Evolutionary conservation across 1,284 basidiomycete genomes (phyloP), one percentile per base, ranked within the genome.

Genomic region (Moesziomyces parantarcticus): DNA sequence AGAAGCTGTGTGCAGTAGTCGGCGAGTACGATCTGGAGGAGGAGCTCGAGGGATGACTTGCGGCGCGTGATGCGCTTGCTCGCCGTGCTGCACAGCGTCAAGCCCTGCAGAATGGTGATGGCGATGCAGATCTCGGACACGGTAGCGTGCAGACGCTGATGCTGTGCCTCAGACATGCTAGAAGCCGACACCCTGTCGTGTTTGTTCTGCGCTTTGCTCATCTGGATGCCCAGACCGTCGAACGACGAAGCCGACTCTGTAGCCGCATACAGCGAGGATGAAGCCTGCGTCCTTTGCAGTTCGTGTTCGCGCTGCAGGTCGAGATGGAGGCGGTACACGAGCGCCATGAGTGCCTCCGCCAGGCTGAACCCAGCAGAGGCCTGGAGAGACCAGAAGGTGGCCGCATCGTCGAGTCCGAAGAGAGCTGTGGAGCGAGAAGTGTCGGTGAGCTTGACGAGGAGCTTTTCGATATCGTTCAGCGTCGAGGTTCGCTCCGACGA

Each of bases 21-120:
- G 42, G 66, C 46, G 9, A 74, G 66, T 14, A 55, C 58, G 42
- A 74, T 63, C 21, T 55, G 49, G 3, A 74, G 54, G 1, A 74
- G 44, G 7, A 74, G 57, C 48, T 74, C 71, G 21, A 74, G 51
- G 7, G 61, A 52, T 3, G 61, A 58, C 36, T 69, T 74, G 43
- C 71, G 61, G 32, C 53, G 54, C 4, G 51, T 62, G 48, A 74
- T 69, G 8, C 59, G 55, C 40, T 57, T 61, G 32, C 47, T 65
- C 2, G 51, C 39, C 14, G 36, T 45, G 48, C 58, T 61, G 56
- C 61, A 74, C 5, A 74, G 66, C 9, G 71, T 54, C 20, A 74
- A 62, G 8, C 71, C 71, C 32, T 74, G 71, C 7, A 74, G 62
- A 49, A 74, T 61, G 56, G 65, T 66, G 43, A 74, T 60, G 42